Base-by-base conservation (phyloP, 106 monocot species). In the Dendrobium catenatum region DNA sequence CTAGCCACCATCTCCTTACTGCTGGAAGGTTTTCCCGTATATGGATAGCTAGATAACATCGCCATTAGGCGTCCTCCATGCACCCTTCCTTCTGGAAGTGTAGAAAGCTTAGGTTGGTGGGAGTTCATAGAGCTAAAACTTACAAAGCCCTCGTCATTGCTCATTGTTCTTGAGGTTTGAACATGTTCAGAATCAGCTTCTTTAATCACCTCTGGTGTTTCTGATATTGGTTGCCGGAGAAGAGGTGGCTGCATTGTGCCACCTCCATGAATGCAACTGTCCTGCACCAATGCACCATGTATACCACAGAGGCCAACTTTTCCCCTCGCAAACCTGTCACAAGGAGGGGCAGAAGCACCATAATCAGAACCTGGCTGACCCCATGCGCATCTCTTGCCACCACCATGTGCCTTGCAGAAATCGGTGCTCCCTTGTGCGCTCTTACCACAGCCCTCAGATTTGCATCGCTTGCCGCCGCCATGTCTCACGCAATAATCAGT, bases 391-490 rank as follows among this genome's bases (percentile, higher is more conserved):
- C 89, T 78, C 76, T 84, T 86, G 6, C 89, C 89, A 42, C 89
- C 89, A 0, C 89, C 89, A 43, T 89, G 89, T 17, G 86, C 88
- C 83, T 88, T 88, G 81, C 88, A 88, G 44, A 85, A 86, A 78
- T 88, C 88, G 64, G 85, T 88, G 79, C 88, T 83, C 27, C 88
- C 88, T 27, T 88, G 88, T 0, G 88, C 88, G 41, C 88, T 88
- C 74, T 88, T 88, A 19, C 81, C 88, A 79, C 88, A 88, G 20
- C 85, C 85, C 22, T 81, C 85, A 43, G 11, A 74, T 70, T 85
- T 88, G 78, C 88, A 88, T 4, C 88, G 80, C 73, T 81, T 88
- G 15, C 85, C 88, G 20, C 88, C 88, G 47, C 88, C 88, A 67
- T 88, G 88, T 19, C 83, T 68, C 1, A 88, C 88, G 79, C 88